phyloP scores from a whole-genome alignment of 2,329 filamentous ascomycete species.

The Aaosphaeria arxii region DNA sequence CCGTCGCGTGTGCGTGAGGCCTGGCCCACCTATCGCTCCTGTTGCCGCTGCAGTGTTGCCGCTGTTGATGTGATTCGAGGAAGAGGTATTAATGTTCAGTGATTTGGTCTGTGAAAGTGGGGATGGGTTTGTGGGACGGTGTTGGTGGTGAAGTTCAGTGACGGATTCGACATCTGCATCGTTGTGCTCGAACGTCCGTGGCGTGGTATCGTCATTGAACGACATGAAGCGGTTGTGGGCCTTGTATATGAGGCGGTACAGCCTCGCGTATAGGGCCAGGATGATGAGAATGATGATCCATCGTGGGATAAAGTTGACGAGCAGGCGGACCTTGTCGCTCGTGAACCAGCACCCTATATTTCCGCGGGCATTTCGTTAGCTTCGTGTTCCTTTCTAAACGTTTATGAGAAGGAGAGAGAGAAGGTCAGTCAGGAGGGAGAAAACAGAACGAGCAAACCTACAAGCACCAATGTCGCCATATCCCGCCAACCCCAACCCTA shows the following conservation, averaged over 20 bases:
- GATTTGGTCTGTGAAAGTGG: background rate
- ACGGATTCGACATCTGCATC: constrained; percentile 14
- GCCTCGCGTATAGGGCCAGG: constrained; percentile 36
- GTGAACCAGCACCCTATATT: constrained; percentile 40
- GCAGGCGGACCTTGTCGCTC: constrained; percentile 35
- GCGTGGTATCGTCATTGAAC: constrained; percentile 16
- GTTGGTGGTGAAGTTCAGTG: constrained; percentile 14
- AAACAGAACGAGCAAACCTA: constrained; percentile 3
- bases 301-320: constrained; percentile 43
- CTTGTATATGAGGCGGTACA: constrained; percentile 41
- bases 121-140: constrained; percentile 6
- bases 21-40: constrained; percentile 15
- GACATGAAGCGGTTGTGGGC: constrained; percentile 35
- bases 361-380: background rate
- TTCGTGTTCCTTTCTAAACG: too few species aligned
- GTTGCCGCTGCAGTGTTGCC: background rate
- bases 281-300: constrained; percentile 43
- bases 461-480: constrained; percentile 22
- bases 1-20: constrained; percentile 9
- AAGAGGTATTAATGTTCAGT: constrained; percentile 7
- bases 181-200: constrained; percentile 5
- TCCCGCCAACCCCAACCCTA: constrained; percentile 12
- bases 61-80: background rate
- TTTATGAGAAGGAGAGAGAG: too few species aligned
- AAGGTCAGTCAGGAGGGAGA: background rate